Evolutionary conservation across 108 stramenopile genomes (phyloP), one percentile per base, ranked within the genome.

Genomic region (Licmophora abbreviata): DNA sequence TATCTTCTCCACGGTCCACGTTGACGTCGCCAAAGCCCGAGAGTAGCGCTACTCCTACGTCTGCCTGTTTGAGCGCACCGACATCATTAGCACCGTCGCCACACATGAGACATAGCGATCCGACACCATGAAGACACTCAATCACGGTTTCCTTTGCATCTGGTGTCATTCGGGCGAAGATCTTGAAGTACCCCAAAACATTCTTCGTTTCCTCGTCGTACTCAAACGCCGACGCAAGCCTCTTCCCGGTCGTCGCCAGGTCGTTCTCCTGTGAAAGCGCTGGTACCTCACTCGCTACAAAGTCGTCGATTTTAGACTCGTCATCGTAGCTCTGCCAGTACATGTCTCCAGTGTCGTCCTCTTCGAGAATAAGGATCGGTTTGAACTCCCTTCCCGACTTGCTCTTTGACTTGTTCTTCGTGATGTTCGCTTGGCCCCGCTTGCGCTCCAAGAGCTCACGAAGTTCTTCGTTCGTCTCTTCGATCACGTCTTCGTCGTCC

Each of bases 61-160:
- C 87, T 20, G 93, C 93, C 63, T 86, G 83, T 56, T 94, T 94
- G 44, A 96, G 73, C 23, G 89, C 92, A 44, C 77, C 71, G 37
- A 93, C 96, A 63, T 94, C 95, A 58, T 96, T 96, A n/a, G 93
- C 95, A 32, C 95, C 95, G 54, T 96, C 95, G 33, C 96, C 96
- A 51, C 96, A 97, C 96, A 97, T 97, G 20, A 97, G 55, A 59
- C 92, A 91, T 17, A 83, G 67, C 36, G 61, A 63, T 20, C 85
- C 92, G 8, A 83, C 73, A 17, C 79, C 77, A 61, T 95, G 88
- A 14, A 95, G 69, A 44, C 82, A 80, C 48, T 83, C 77, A 52
- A 97, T 94, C 0, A 97, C 85, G 18, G 74, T 87, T 66, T 95
- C 97, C 61, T 98, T 98, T 17, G 84, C 95, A 64, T 96, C 95